phyloP scores from a whole-genome alignment of 352 stramenopile species.

The Phytophthora citricola region DNA sequence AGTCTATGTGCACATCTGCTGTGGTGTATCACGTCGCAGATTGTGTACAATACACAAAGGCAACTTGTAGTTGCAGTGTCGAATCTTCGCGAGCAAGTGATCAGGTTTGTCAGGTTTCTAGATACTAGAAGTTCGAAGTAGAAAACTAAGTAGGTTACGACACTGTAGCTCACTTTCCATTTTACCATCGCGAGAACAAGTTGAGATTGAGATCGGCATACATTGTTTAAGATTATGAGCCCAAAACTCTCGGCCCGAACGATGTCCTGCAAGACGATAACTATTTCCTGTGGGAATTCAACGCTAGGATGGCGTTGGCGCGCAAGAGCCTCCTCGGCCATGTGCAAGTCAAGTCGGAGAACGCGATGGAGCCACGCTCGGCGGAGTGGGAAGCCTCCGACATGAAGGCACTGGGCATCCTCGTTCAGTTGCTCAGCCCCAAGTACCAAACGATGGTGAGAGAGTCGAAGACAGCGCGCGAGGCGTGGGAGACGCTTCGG shows the following conservation, averaged over 20 bases:
- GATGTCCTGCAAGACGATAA: too few species aligned
- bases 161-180: not conserved
- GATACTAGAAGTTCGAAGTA: not conserved
- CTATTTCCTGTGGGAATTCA: constrained; percentile 6
- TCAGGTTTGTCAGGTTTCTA: not conserved
- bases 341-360: too few species aligned
- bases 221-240: constrained; percentile 1
- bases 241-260: too few species aligned
- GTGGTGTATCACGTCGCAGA: not conserved
- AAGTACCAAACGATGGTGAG: constrained; percentile 9
- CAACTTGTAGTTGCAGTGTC: constrained; percentile 1
- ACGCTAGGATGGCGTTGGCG: not conserved
- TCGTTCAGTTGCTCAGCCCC: not conserved
- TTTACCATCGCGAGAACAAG: not conserved
- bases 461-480: not conserved
- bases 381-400: constrained; percentile 1
- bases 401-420: not conserved
- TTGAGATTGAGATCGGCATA: not conserved
- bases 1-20: too few species aligned
- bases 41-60: constrained; percentile 1
- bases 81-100: not conserved
- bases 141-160: not conserved
- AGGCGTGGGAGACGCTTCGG: constrained; percentile 15
- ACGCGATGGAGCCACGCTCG: too few species aligned
- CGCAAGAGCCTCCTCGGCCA: not conserved